Evolutionary conservation across 2,329 filamentous ascomycete genomes (phyloP), one percentile per base, ranked within the genome.

Genomic region (Mycogone perniciosa): DNA sequence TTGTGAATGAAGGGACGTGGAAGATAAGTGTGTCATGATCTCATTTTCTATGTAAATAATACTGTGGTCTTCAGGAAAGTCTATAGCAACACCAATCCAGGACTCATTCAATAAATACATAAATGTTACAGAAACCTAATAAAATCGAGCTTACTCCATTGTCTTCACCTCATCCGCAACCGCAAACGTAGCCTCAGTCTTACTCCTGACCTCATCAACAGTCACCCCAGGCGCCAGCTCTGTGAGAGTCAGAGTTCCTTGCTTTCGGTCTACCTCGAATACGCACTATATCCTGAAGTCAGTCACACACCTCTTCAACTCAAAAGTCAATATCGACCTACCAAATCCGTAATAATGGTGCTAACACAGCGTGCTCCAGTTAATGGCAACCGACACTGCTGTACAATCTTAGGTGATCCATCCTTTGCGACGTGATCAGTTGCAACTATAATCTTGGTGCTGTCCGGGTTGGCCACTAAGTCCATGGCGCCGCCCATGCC

Each of bases 401-500:
- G 73, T 11, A 87, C 77, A 57, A 88, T 77, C 74, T 88, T 88
- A 53, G 80, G 74, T 2, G 76, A 76, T 11, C 84, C 84, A 57
- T 85, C 80, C 69, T 85, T 86, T 57, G 84, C 83, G 0, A 82
- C 77, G 61, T 88, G 84, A 61, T 85, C 84, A 3, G 83, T 87
- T 0, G 83, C 79, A 3, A 87, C 82, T 4, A 88, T 82, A 58
- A 88, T 85, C 74, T 86, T 87, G 57, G 84, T 88, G 60, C 77
- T 75, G 58, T 85, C 81, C 0, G 84, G 84, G 67, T 87, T 86
- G 35, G 81, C 83, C 8, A 88, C 82, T 6, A 88, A 70, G 63
- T 88, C 84, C 84, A 88, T 88, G 13, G 84, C 84, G 30, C 84
- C 84, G 54, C 89, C 89, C 84, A 95, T 93, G 13, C 89, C 89